Percentiles rank a stretch among this genome's conserved stretches.
These are phyloP conservation scores for Phyllosticta citriasiana DNA, from an alignment of 2,329 filamentous ascomycete species.

Conservation along the genomic window DNA sequence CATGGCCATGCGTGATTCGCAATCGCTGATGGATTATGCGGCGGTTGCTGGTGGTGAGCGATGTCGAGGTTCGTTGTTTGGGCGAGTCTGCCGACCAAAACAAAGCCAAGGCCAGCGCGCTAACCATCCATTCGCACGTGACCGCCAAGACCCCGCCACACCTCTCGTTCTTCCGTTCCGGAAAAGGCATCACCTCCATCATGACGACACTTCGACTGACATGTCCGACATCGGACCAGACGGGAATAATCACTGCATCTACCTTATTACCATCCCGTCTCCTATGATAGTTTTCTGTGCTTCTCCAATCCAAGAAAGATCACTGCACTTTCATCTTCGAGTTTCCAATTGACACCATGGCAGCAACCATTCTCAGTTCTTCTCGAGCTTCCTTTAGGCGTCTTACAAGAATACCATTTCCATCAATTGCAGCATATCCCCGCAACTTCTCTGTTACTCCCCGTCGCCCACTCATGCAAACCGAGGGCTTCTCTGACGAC, in stretches of 20 bases:
- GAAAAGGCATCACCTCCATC: neutral
- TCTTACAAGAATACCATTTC: neutral
- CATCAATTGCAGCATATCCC: neutral
- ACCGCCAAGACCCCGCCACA: neutral
- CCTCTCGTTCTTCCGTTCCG: neutral
- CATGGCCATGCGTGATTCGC: neutral
- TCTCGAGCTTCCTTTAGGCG: neutral
- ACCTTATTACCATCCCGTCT: neutral
- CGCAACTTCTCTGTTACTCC: constrained; percentile 22
- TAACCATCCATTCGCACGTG: neutral
- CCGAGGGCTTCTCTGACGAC: constrained; percentile 59
- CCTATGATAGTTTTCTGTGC: neutral
- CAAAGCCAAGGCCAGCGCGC: neutral
- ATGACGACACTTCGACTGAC: neutral
- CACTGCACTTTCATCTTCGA: neutral
- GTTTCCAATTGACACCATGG: neutral
- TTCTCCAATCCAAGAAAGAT: neutral
- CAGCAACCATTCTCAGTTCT: neutral
- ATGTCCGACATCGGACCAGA: neutral
- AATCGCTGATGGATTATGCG: neutral
- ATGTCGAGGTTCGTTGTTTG: neutral
- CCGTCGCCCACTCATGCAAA: constrained; percentile 53
- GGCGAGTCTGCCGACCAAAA: neutral
- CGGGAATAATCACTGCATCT: neutral
- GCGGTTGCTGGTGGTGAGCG: neutral